phyloP scores from a whole-genome alignment of 768 basidiomycete species.

The Trametes cinnabarina region DNA sequence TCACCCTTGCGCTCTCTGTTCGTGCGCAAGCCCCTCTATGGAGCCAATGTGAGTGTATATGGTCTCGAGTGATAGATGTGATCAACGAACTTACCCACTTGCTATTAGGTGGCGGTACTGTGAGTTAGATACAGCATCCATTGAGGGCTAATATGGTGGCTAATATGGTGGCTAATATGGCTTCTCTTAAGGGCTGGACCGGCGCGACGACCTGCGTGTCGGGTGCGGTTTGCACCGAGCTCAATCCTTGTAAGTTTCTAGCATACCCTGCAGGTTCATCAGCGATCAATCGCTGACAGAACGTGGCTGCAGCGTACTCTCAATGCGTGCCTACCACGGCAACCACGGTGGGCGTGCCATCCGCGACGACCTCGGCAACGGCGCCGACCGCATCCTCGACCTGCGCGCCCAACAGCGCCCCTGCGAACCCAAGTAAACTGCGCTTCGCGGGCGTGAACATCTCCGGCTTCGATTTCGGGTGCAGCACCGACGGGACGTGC shows the following conservation, averaged over 20 bases:
- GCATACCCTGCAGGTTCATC: not conserved
- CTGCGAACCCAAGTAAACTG: constrained; percentile 24
- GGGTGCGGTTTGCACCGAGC: constrained; percentile 27
- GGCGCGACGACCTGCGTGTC: constrained; percentile 31
- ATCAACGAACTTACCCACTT: not conserved
- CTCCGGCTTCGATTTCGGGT: constrained; percentile 35
- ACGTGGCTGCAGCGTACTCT: constrained; percentile 28
- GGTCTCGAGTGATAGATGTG: no score
- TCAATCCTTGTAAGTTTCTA: constrained; percentile 24
- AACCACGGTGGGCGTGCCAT: constrained; percentile 10
- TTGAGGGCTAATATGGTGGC: no score
- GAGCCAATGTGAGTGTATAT: constrained; percentile 13
- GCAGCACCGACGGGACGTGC: constrained; percentile 44
- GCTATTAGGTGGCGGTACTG: constrained; percentile 8
- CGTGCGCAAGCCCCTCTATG: constrained; percentile 15
- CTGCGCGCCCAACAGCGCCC: constrained; percentile 5
- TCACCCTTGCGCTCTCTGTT: constrained; percentile 14
- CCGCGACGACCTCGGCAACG: constrained; percentile 11
- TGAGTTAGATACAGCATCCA: constrained; percentile 6
- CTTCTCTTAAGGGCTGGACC: constrained; percentile 21
- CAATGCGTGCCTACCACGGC: constrained; percentile 32
- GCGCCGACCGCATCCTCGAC: not conserved
- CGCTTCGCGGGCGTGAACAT: constrained; percentile 49
- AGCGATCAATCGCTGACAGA: not conserved
- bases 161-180: no score